Percentiles rank a stretch among this genome's conserved stretches.
Conservation (phyloP, 1,284 basidiomycete species). For the Cryptococcus amylolentus region DNA sequence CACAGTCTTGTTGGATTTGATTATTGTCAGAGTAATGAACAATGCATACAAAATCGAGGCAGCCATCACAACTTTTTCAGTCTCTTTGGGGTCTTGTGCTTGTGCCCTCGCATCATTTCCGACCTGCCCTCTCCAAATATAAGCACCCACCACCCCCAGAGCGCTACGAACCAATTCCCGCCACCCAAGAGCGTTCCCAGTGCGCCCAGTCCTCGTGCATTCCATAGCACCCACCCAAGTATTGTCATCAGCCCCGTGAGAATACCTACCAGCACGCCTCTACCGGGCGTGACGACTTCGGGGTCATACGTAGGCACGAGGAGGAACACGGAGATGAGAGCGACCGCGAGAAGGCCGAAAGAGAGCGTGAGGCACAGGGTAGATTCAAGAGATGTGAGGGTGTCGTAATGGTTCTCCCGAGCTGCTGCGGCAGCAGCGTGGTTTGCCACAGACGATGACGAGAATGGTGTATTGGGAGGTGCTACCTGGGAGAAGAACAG, state of each 20-base stretch:
- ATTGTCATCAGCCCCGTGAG: slow-evolving; percentile 35
- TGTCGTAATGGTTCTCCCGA: slow-evolving; percentile 39
- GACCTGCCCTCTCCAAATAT: slow-evolving; percentile 40
- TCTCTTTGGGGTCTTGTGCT: slow-evolving; percentile 23
- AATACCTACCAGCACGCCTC: slow-evolving; percentile 33
- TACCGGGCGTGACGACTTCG: slow-evolving; percentile 21
- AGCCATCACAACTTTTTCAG: slow-evolving; percentile 18
- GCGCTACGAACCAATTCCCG: slow-evolving; percentile 36
- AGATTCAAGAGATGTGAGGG: slow-evolving; percentile 42
- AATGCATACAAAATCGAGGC: background rate
- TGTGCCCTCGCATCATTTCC: slow-evolving; percentile 17
- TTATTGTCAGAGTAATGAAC: too few species aligned
- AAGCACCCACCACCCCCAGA: slow-evolving; percentile 49
- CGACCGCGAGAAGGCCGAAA: slow-evolving; percentile 35
- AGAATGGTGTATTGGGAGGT: slow-evolving; percentile 7
- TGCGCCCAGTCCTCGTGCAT: slow-evolving; percentile 35
- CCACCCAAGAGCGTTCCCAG: slow-evolving; percentile 32
- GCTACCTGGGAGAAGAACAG: slow-evolving; percentile 45
- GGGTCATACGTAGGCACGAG: slow-evolving; percentile 35
- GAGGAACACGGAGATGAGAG: slow-evolving; percentile 36
- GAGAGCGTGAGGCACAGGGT: slow-evolving; percentile 38
- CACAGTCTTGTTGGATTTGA: too few species aligned
- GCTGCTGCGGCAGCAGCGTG: slow-evolving; percentile 10
- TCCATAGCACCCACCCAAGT: slow-evolving; percentile 31
- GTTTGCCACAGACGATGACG: slow-evolving; percentile 10